phyloP scores from a whole-genome alignment of 176 grass and related monocot genomes.

The Raddia guianensis region DNA sequence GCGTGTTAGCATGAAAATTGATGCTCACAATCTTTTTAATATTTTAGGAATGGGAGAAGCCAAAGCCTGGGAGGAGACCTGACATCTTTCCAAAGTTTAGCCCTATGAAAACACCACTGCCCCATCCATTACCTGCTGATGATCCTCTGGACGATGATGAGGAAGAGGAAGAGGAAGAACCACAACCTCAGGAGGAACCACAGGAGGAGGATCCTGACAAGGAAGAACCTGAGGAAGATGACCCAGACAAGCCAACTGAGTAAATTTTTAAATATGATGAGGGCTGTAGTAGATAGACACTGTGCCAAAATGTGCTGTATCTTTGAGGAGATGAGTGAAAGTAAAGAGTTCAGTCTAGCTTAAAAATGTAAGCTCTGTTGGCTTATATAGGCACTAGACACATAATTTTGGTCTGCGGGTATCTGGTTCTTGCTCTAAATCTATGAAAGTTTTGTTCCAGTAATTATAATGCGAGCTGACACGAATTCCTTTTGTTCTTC shows the following conservation, averaged over 20 bases:
- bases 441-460: constrained; percentile 54
- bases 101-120: constrained; percentile 84
- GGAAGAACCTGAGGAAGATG: constrained; percentile 66
- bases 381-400: constrained; percentile 46
- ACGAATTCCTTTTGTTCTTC: not conserved
- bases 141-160: constrained; percentile 78
- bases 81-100: constrained; percentile 87
- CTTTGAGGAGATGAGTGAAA: constrained; percentile 3
- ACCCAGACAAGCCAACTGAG: constrained; percentile 62
- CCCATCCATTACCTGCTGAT: constrained; percentile 68
- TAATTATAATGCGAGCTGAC: not conserved
- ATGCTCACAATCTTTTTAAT: constrained; percentile 13
- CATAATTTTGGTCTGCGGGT: constrained; percentile 22
- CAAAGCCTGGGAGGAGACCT: constrained; percentile 76
- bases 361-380: constrained; percentile 29
- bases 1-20: not conserved
- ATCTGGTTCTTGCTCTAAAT: constrained; percentile 3
- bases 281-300: constrained; percentile 40
- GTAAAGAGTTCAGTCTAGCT: constrained; percentile 18
- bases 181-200: constrained; percentile 62
- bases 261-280: constrained; percentile 10
- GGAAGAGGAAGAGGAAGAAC: constrained; percentile 74
- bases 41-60: constrained; percentile 74
- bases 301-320: constrained; percentile 17
- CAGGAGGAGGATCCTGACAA: constrained; percentile 76